Base-by-base conservation (phyloP, 2,329 filamentous ascomycete genomes). In the Aspergillus candidus region DNA sequence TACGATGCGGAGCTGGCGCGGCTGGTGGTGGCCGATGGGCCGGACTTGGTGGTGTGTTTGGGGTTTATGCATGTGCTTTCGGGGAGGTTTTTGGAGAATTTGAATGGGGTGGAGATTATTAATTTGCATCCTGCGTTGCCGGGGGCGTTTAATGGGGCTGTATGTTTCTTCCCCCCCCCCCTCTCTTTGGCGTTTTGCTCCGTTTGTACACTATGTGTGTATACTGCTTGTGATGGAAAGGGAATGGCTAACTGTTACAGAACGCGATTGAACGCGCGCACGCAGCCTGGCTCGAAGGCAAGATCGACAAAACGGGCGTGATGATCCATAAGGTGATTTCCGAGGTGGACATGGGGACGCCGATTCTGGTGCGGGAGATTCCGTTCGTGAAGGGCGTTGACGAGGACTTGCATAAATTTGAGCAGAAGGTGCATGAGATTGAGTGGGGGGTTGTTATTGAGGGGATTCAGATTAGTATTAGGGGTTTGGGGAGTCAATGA, bases 31-130 rank as follows among this genome's bases (percentile, higher is more conserved):
- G 63, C 68, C 4, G 77, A 84, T 50, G 67, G 67, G 45, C 88
- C 88, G 0, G 79, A 90, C 43, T 67, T 94, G 43, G 80, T 94
- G 38, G 83, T 93, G 7, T 85, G 89, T 53, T 83, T 86, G 3
- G 88, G 89, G 2, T 94, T 86, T 77, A 94, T 94, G 88, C 83
- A 93, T 63, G 83, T 94, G 45, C 77, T 94, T 38, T 82, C 81
- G 0, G 72, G 73, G 2, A 70, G 73, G 1, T 93, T 94, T 62
- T 71, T 94, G 38, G 73, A 77, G 7, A 69, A 65, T 11, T 78
- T 74, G 0, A 76, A 76, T 3, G 18, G 18, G 0, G 73, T 91
- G 31, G 77, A 75, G 17, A 81, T 91, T 35, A 90, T 94, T 58
- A 94, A 94, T 61, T 67, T 94, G 33, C 88, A 94, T 60, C 88